These are phyloP conservation scores for Alternaria incomplexa DNA, from an alignment of 2,329 filamentous ascomycete species.

Conservation along the genomic window DNA sequence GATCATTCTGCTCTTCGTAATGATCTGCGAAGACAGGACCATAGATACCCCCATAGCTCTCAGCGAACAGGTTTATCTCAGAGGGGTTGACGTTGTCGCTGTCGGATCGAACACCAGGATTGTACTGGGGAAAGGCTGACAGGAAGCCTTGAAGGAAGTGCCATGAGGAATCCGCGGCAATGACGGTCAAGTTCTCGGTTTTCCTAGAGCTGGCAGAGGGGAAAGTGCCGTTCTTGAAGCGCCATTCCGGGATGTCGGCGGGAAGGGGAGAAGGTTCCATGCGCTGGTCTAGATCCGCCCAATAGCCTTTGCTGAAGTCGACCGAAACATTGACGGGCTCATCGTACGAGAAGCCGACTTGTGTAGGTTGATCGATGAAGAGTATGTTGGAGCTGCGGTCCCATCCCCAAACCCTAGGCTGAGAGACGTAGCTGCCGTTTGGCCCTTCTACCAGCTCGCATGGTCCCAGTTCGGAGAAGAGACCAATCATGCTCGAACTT, in stretches of 20 bases:
- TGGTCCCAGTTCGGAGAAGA: slow-evolving; percentile 66
- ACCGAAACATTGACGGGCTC: slow-evolving; percentile 59
- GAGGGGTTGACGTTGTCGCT: slow-evolving; percentile 50
- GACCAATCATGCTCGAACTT: slow-evolving; percentile 67
- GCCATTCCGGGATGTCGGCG: slow-evolving; percentile 47
- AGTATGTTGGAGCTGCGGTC: slow-evolving; percentile 66
- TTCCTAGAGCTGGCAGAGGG: slow-evolving; percentile 57
- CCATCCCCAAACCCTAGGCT: slow-evolving; percentile 69
- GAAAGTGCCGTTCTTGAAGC: slow-evolving; percentile 68
- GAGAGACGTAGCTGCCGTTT: slow-evolving; percentile 59
- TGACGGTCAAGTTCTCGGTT: slow-evolving; percentile 63
- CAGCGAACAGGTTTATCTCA: slow-evolving; percentile 70
- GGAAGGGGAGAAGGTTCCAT: slow-evolving; percentile 38
- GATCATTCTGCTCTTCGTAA: slow-evolving; percentile 67
- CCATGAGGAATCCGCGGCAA: slow-evolving; percentile 67
- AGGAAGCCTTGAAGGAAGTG: slow-evolving; percentile 70
- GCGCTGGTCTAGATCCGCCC: not conserved
- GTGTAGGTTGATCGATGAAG: slow-evolving; percentile 69
- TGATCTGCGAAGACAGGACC: slow-evolving; percentile 67
- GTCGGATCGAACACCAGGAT: slow-evolving; percentile 54
- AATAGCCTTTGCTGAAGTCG: slow-evolving; percentile 17
- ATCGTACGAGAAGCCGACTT: slow-evolving; percentile 74
- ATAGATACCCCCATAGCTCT: slow-evolving; percentile 75
- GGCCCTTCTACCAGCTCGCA: slow-evolving; percentile 51
- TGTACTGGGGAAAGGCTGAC: slow-evolving; percentile 64